These are phyloP conservation scores for Hemileccinum rubropunctum DNA, from an alignment of 768 basidiomycete species.

Conservation along the genomic window DNA sequence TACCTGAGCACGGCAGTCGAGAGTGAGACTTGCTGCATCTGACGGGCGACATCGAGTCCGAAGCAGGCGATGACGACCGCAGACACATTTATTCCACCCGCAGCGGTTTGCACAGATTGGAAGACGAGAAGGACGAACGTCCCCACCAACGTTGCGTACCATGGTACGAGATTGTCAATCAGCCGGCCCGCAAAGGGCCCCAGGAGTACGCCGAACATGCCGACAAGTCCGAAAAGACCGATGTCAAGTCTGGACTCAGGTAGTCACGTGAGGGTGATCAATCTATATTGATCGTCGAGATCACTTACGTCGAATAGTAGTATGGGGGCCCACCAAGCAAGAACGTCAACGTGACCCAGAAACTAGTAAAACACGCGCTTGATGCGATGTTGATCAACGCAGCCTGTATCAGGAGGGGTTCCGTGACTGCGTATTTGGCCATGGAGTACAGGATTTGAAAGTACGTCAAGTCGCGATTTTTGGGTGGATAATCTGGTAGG, in stretches of 20 bases:
- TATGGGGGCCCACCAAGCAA: slow-evolving; percentile 76
- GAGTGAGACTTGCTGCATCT: slow-evolving; percentile 68
- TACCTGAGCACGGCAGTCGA: slow-evolving; percentile 59
- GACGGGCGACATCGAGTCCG: slow-evolving; percentile 72
- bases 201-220: slow-evolving; percentile 65
- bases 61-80: slow-evolving; percentile 70
- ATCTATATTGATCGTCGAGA: no score
- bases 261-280: no score
- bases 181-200: slow-evolving; percentile 68
- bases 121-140: slow-evolving; percentile 46
- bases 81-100: slow-evolving; percentile 65
- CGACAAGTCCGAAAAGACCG: slow-evolving; percentile 73
- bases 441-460: slow-evolving; percentile 69
- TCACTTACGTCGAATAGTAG: slow-evolving; percentile 62
- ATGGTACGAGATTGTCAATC: slow-evolving; percentile 71
- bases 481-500: slow-evolving; percentile 84
- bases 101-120: slow-evolving; percentile 64
- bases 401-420: slow-evolving; percentile 74
- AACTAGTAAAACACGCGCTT: slow-evolving; percentile 57
- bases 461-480: slow-evolving; percentile 64
- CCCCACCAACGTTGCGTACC: slow-evolving; percentile 69
- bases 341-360: slow-evolving; percentile 81
- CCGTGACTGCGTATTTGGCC: slow-evolving; percentile 72
- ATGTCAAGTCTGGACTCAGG: slow-evolving; percentile 26
- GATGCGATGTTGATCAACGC: slow-evolving; percentile 58